Conservation (phyloP, 179 eudicot genomes). For the Silene noctiflora region DNA sequence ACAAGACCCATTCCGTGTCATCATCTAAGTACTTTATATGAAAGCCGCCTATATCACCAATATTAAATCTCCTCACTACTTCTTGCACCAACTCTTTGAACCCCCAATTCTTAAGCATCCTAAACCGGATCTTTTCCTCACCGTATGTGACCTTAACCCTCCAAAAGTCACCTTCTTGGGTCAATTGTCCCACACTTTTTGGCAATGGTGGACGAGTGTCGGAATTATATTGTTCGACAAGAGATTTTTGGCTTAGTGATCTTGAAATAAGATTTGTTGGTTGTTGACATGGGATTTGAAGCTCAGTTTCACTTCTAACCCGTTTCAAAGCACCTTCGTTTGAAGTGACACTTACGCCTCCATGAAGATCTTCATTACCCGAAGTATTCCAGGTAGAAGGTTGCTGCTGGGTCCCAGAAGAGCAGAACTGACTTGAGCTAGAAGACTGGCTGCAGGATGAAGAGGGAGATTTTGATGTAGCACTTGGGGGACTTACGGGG, state of each 20-base stretch:
- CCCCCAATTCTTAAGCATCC: slow-evolving; percentile 50
- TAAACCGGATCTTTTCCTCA: slow-evolving; percentile 67
- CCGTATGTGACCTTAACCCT: slow-evolving; percentile 69
- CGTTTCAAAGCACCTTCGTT: slow-evolving; percentile 40
- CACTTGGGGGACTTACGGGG: slow-evolving; percentile 28
- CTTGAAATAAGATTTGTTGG: slow-evolving; percentile 34
- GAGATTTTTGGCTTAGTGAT: slow-evolving; percentile 52
- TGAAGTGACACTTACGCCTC: slow-evolving; percentile 29
- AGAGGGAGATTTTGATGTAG: slow-evolving; percentile 57
- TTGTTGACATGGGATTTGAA: slow-evolving; percentile 38
- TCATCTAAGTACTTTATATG: slow-evolving; percentile 85
- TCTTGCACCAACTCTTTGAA: slow-evolving; percentile 52
- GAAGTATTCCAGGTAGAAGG: slow-evolving; percentile 30
- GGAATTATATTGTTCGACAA: slow-evolving; percentile 33
- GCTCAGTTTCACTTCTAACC: slow-evolving; percentile 54
- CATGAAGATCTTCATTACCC: slow-evolving; percentile 31
- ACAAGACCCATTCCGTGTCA: slow-evolving; percentile 77
- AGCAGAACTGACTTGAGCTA: slow-evolving; percentile 65
- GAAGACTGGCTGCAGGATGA: slow-evolving; percentile 72
- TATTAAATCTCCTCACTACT: slow-evolving; percentile 57
- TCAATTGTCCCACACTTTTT: slow-evolving; percentile 19
- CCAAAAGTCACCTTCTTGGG: slow-evolving; percentile 36
- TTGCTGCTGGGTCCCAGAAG: slow-evolving; percentile 59
- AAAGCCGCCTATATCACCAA: slow-evolving; percentile 52
- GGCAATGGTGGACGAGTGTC: slow-evolving; percentile 36